Evolutionary conservation across 192 early-diverging fungal genomes (phyloP), one percentile per base, ranked within the genome.

Genomic region (Backusella morwellensis): DNA sequence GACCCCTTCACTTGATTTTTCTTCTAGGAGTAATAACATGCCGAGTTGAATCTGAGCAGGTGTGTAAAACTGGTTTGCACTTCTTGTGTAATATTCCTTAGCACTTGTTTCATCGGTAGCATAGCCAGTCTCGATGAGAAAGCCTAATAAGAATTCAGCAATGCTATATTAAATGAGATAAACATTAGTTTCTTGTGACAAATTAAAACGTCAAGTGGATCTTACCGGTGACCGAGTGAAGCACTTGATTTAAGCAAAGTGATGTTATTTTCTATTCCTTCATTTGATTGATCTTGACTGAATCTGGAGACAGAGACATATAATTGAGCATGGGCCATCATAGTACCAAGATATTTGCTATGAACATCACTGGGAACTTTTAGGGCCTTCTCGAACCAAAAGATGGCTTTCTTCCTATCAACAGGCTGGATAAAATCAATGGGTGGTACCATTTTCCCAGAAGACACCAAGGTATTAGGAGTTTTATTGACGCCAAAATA

Each of bases 21-120:
- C 56, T 38, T 83, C 82, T 0, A 75, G 66, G 40, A 75, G 35
- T 3, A 77, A 54, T 32, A 66, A 34, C 38, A 79, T 75, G 34
- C 80, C 83, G 1, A 84, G 72, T 66, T 74, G 70, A 26, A 81
- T 73, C 52, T 81, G 73, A 59, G 80, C 76, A 74, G 78, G 77
- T 23, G 80, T 54, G 72, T 70, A 81, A 17, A 56, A 68, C 68
- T 83, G 78, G 26, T 77, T 74, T n/a, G 82, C 78, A 75, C 82
- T 83, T 68, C 56, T 44, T 35, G 70, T 42, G 36, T 75, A 80
- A 74, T 80, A 79, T 38, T 77, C 59, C 47, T 77, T 83, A 4
- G 78, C 72, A 26, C 41, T 67, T 14, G 15, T 38, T n/a, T 41
- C 19, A 50, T 83, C 73, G 11, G 70, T 70, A 35, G 78, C 73